phyloP scores from a whole-genome alignment of 768 basidiomycete species.

The Multifurca ochricompacta region DNA sequence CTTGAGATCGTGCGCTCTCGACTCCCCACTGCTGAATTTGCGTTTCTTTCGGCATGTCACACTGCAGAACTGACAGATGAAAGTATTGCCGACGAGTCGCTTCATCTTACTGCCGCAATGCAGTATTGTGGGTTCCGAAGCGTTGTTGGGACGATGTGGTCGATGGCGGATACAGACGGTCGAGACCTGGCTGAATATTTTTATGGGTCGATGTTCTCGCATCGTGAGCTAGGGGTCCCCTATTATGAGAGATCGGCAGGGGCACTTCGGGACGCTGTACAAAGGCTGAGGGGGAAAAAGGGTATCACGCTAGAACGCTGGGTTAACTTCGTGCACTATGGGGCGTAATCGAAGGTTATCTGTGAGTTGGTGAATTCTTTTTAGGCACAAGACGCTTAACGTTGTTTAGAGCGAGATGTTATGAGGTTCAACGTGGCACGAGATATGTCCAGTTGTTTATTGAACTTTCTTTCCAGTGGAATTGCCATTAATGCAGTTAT shows the following conservation, averaged over 20 bases:
- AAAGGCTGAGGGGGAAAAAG: background rate
- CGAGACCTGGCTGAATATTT: background rate
- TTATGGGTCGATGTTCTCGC: background rate
- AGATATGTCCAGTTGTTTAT: too few species aligned
- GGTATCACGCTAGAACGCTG: background rate
- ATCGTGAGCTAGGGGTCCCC: background rate
- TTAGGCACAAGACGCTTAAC: too few species aligned
- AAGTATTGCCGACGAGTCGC: background rate
- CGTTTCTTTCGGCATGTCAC: conserved; percentile 9
- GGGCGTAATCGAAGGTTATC: background rate
- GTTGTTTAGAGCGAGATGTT: too few species aligned
- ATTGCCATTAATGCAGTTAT: too few species aligned
- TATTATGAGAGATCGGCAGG: background rate
- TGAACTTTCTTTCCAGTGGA: too few species aligned
- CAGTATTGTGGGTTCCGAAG: conserved; percentile 9
- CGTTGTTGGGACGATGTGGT: conserved; percentile 10
- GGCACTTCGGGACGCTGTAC: background rate
- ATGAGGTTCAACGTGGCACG: too few species aligned
- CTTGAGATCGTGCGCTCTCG: background rate
- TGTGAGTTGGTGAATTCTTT: background rate
- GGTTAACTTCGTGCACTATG: background rate
- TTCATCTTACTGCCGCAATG: conserved; percentile 8
- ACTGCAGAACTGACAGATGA: background rate
- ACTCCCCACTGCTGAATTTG: conserved; percentile 1
- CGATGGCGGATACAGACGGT: conserved; percentile 4